Evolutionary conservation across 2,329 filamentous ascomycete genomes (phyloP).

Genomic region (Apiospora sp.): DNA sequence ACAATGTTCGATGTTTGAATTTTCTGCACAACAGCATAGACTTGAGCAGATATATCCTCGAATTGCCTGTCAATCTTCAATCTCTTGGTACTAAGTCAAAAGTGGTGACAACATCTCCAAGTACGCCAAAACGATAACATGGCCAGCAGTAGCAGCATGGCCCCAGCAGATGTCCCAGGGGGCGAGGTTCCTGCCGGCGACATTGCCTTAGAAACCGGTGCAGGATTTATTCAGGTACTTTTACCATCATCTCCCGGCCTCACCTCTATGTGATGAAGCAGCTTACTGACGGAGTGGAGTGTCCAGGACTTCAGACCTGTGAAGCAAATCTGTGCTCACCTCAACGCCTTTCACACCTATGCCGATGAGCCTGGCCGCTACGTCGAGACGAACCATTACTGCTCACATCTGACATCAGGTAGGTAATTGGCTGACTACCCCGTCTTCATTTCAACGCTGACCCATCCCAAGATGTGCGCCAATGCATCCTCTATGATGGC

Average conservation of each 20-base stretch:
- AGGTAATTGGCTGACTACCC: constrained; percentile 42
- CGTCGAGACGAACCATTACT: constrained; percentile 87
- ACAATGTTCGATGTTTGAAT: not conserved
- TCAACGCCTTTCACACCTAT: constrained; percentile 89
- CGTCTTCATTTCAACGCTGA: not conserved
- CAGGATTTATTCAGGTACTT: constrained; percentile 63
- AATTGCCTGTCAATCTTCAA: not conserved
- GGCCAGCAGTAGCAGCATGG: constrained; percentile 29
- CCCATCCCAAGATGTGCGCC: constrained; percentile 68
- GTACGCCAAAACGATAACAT: not conserved
- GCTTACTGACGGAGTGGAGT: constrained; percentile 23
- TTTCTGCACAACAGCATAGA: not conserved
- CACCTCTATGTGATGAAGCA: not conserved
- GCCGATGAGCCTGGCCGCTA: constrained; percentile 72
- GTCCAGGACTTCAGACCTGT: constrained; percentile 71
- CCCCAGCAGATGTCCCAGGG: constrained; percentile 49
- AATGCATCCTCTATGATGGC: constrained; percentile 86
- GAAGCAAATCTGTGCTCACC: constrained; percentile 79
- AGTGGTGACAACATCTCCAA: too few relatives aligned
- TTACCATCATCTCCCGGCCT: not conserved
- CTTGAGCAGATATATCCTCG: not conserved
- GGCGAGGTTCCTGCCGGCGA: constrained; percentile 62
- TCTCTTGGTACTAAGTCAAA: too few relatives aligned
- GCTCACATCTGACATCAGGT: constrained; percentile 75
- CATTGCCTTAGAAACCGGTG: constrained; percentile 67